Conservation (phyloP, 129 eudicot genomes). For the Heracleum sosnowskyi region DNA sequence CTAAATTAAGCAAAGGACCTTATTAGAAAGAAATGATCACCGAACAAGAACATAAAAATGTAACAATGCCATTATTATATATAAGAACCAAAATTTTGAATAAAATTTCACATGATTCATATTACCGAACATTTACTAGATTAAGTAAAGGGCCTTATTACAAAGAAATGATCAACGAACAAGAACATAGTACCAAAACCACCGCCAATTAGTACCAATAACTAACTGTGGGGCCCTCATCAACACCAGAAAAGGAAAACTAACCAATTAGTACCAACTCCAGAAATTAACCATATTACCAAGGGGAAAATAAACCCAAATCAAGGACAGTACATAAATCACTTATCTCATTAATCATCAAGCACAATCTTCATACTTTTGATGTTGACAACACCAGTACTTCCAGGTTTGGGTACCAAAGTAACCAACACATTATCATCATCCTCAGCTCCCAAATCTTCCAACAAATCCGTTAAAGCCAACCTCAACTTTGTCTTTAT, state of each 20-base stretch:
- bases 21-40: no score
- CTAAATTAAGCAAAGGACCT: no score
- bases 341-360: conserved; percentile 8
- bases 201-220: background rate
- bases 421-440: conserved; percentile 45
- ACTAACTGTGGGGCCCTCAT: no score
- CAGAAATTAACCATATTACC: background rate
- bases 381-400: conserved; percentile 17
- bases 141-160: no score
- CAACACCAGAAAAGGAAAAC: no score
- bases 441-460: conserved; percentile 51
- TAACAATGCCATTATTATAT: no score
- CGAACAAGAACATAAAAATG: no score
- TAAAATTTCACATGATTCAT: no score
- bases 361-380: conserved; percentile 30
- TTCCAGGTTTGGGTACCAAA: conserved; percentile 32
- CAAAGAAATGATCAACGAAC: no score
- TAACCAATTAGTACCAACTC: no score
- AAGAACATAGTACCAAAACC: background rate
- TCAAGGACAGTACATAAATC: background rate
- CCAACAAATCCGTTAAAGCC: conserved; percentile 38
- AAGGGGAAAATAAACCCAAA: background rate
- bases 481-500: conserved; percentile 36
- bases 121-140: no score
- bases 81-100: no score